Base-by-base conservation (phyloP, 2,329 filamentous ascomycete genomes). In the Pochonia chlamydosporia region DNA sequence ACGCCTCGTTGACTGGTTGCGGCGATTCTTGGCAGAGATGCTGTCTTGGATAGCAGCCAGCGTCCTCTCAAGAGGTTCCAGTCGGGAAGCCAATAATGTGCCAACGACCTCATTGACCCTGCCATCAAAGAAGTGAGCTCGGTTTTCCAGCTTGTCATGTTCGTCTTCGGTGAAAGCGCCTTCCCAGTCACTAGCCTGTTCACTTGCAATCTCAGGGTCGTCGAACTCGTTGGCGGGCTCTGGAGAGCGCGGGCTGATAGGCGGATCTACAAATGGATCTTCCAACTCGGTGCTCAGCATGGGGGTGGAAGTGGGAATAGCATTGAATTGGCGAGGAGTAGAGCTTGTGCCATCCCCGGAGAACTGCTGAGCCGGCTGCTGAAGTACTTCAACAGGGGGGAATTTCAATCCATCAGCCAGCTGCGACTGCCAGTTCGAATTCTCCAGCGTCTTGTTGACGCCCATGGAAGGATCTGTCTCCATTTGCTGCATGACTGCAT, bases 131-230 rank as follows among this genome's bases (percentile, higher is more conserved):
- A 96, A 97, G 40, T 82, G 79, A 53, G 87, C 88, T 41, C 90
- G 82, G 45, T 84, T 82, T 54, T 87, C 82, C 47, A 97, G 73
- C 66, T 95, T 96, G 43, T 82, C 80, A 49, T 95, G 89, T 59
- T 95, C 88, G 28, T 85, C 84, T 16, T 89, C 87, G 9, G 86
- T 85, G 52, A 96, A 84, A 40, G 85, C 82, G 60, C 86, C 86
- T 59, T 95, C 90, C 93, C 93, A 99, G 64, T 97, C 92, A 62
- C 91, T 96, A 50, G 83, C 79, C 21, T 85, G 82, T 14, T 84
- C 72, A 51, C 48, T 55, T 7, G 47, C 51, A 20, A 80, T 82
- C 24, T 79, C 78, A 18, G 49, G 49, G 10, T 60, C 54, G 21
- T 54, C 59, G 20, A 78, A 75, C 9, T 56, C 60, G 23, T 62